Base-by-base conservation (phyloP, 129 eudicot genomes). In the Cynara cardunculus region DNA sequence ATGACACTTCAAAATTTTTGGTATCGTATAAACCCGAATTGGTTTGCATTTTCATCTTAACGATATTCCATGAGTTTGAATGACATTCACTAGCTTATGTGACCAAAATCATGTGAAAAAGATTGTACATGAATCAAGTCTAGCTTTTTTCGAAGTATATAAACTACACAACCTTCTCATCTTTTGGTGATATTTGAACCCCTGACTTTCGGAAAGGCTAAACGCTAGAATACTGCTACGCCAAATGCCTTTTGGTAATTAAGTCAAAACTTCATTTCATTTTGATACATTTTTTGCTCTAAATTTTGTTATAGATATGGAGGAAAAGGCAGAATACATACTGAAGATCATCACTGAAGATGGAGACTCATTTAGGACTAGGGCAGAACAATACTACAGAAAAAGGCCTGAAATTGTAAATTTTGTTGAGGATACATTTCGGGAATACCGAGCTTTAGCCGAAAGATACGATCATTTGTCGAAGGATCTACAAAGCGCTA, bases 391-490 rank as follows among this genome's bases (percentile, higher is more conserved):
- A 87, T 91, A 89, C 85, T 91, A 87, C 69, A 77, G 84, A 66
- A 87, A 84, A 82, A 77, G 96, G 72, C 96, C 91, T 0, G 90
- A 91, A 76, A 73, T 91, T 19, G 82, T 91, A 39, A 85, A 87
- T 77, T 85, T 84, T 19, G 89, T 91, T 26, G 93, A 91, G 86
- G 96, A 91, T 82, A 83, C 86, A 41, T 87, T 87, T 39, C 76
- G 86, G 19, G 87, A 86, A 66, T 91, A 91, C 79, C 84, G 90
- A 71, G 93, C 96, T 31, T 91, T 91, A 78, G 93, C 90, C 2
- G 91, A 89, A 76, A 81, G 96, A 81, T 91, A 89, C 49, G 91
- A 91, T 80, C 91, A 89, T 81, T 75, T 91, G 34, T 91, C 96
- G 4, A 82, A 61, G 64, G 96, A 89, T 56, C 86, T 91, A 71